Conservation (phyloP, 2,329 filamentous ascomycete species). For the Aspergillus intermedius region DNA sequence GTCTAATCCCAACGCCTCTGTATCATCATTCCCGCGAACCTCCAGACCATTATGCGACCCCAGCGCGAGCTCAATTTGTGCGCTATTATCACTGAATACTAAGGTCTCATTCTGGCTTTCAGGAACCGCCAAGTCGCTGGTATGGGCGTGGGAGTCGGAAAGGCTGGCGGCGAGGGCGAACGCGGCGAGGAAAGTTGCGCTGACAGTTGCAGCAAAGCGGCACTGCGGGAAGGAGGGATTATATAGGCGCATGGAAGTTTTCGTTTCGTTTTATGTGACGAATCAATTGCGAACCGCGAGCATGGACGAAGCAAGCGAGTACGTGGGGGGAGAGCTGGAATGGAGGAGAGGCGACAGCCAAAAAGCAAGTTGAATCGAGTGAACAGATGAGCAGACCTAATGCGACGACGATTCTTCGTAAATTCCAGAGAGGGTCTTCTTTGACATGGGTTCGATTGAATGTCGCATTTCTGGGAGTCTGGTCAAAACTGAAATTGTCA, state of each 20-base stretch:
- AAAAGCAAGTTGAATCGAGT: neutral
- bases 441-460: neutral
- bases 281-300: neutral
- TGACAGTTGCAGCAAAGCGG: conserved; percentile 61
- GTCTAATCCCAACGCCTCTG: conserved; percentile 25
- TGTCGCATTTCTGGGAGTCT: neutral
- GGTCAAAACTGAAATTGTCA: neutral
- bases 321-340: no score
- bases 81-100: conserved; percentile 11
- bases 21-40: conserved; percentile 25
- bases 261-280: neutral
- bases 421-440: neutral
- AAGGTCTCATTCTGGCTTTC: conserved; percentile 42
- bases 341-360: neutral
- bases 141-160: conserved; percentile 51
- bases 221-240: conserved; percentile 64
- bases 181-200: conserved; percentile 52
- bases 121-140: conserved; percentile 47
- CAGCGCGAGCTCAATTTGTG: conserved; percentile 9
- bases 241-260: conserved; percentile 30
- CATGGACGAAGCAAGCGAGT: neutral
- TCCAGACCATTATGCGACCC: conserved; percentile 25
- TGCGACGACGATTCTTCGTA: neutral
- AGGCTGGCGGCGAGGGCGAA: conserved; percentile 56
- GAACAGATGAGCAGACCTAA: neutral